Conservation (phyloP, 2,329 filamentous ascomycete genomes). For the Xylariales sp. region DNA sequence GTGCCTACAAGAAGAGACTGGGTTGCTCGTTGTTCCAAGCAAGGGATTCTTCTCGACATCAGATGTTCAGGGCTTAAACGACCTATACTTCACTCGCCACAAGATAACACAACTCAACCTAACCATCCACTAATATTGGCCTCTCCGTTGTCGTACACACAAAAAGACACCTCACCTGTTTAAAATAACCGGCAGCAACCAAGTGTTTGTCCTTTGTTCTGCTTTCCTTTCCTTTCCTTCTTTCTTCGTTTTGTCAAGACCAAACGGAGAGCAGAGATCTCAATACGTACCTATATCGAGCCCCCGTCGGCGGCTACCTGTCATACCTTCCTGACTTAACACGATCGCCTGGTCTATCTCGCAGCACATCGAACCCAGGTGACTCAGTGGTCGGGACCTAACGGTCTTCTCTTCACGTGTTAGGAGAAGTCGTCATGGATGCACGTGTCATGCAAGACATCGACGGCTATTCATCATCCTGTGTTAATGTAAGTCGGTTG, state of each 20-base stretch:
- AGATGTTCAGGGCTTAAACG: constrained; percentile 22
- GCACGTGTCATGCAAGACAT: constrained; percentile 53
- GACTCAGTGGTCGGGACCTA: constrained; percentile 40
- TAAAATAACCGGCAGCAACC: constrained; percentile 12
- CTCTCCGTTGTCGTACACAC: constrained; percentile 26
- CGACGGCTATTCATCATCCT: constrained; percentile 50
- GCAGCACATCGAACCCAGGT: constrained; percentile 24
- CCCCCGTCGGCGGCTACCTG: constrained; percentile 19
- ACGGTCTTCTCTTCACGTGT: constrained; percentile 41
- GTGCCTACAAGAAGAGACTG: constrained; percentile 37
- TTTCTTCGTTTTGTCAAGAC: constrained; percentile 2
- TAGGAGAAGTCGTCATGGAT: constrained; percentile 51
- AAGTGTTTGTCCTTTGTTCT: constrained; percentile 6
- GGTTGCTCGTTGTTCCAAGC: constrained; percentile 31
- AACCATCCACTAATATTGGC: constrained; percentile 21
- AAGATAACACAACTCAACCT: not conserved
- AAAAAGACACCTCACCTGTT: constrained; percentile 27
- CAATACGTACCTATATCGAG: constrained; percentile 6
- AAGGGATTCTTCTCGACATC: constrained; percentile 27
- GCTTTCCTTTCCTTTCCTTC: no score
- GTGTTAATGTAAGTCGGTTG: constrained; percentile 48
- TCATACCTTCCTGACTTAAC: constrained; percentile 24
- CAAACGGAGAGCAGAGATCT: constrained; percentile 6
- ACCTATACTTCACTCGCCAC: constrained; percentile 18
- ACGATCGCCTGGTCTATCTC: constrained; percentile 20